Conservation (phyloP, 192 early-diverging fungal genomes). For the Coemansia asiatica region DNA sequence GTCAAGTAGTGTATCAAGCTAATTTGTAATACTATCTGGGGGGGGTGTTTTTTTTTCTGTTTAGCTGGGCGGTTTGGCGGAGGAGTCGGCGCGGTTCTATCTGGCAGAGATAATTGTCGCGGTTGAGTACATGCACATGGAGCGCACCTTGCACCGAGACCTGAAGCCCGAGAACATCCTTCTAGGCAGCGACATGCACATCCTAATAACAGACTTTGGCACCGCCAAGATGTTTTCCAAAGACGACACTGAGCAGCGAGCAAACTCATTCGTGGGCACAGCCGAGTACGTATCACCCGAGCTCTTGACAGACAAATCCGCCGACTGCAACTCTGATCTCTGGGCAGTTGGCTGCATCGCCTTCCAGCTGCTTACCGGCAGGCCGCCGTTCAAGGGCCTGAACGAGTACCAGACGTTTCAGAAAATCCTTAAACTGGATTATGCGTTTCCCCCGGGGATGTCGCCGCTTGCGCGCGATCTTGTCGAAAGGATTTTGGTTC, state of each 20-base stretch:
- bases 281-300: constrained; percentile 99
- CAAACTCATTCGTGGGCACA: constrained; percentile 96
- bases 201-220: constrained; percentile 96
- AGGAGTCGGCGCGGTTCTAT: constrained; percentile 81
- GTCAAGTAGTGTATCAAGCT: no score
- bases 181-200: constrained; percentile 84
- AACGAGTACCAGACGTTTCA: constrained; percentile 99
- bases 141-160: constrained; percentile 89
- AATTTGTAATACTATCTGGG: no score
- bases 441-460: constrained; percentile 76
- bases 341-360: constrained; percentile 91
- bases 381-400: constrained; percentile 89
- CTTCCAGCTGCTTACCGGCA: constrained; percentile 85
- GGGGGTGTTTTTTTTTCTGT: constrained; percentile 13
- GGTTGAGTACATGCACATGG: constrained; percentile 85
- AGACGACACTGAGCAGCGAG: constrained; percentile 44
- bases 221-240: constrained; percentile 64
- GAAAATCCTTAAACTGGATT: constrained; percentile 88
- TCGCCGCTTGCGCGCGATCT: constrained; percentile 69
- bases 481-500: constrained; percentile 71
- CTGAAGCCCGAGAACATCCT: constrained; percentile 96
- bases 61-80: constrained; percentile 63
- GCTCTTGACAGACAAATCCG: constrained; percentile 83
- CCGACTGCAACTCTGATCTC: constrained; percentile 74
- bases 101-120: constrained; percentile 81